Evolutionary conservation across 208 protist genomes (phyloP), one percentile per base, ranked within the genome.

Genomic region (Trypanosoma vivax): DNA sequence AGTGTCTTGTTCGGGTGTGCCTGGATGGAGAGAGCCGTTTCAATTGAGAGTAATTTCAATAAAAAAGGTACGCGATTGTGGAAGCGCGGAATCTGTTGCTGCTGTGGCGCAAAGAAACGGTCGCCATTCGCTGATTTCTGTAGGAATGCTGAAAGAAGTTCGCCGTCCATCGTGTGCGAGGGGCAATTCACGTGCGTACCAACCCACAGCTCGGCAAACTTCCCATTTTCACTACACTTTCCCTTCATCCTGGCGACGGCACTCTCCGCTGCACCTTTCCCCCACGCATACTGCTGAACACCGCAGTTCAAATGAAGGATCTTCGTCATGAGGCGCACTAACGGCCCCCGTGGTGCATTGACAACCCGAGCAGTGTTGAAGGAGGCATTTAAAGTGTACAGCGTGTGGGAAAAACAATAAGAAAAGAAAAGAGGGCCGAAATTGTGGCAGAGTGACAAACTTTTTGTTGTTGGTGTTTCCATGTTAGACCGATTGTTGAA

Each of bases 171-270:
- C 18, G 65, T 33, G 18, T 55, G 48, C 5, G 95, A 95, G 3
- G 96, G 96, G 35, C 83, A 95, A 37, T 60, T 95, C 1, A 82
- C 73, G 62, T 99, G 97, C 24, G 96, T 97, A 16, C 97, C 97
- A 43, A 99, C 96, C 97, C 97, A 99, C 38, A 99, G 63, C 76
- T 99, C 97, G 14, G 96, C 95, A 66, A 83, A 94, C 48, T 69
- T 70, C 48, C 71, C 77, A 49, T 85, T 70, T 21, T 53, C 40
- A 9, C 43, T 24, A 5, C 71, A 61, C 13, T 80, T 39, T 6
- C 68, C 62, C 48, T 86, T 88, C 82, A 90, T 90, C 49, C 76
- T 79, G 7, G 80, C 79, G 16, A 94, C 80, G 43, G 83, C 84
- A 62, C 87, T 94, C n/a, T 70, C 69, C n/a, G 66, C 47, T 1